These are phyloP conservation scores for Cystofilobasidium bisporidii DNA, from an alignment of 768 basidiomycete genomes.

Conservation along the genomic window DNA sequence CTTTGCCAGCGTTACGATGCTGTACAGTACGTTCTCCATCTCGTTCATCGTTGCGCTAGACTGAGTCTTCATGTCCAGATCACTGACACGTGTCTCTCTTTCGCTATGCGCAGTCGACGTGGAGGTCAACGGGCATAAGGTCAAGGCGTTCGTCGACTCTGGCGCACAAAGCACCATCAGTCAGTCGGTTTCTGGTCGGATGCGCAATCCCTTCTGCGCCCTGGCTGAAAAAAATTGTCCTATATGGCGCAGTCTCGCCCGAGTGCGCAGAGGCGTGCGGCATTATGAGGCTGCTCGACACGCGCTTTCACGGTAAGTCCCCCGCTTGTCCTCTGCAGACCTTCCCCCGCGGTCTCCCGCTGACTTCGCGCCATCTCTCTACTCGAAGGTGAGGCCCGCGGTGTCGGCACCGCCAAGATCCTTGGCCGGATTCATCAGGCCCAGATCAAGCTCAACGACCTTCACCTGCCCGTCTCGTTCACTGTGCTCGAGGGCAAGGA, in stretches of 20 bases:
- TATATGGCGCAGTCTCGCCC: conserved; percentile 89
- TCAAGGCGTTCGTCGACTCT: conserved; percentile 96
- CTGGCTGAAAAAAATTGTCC: too few species aligned
- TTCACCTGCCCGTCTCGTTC: conserved; percentile 79
- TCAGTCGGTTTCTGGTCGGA: conserved; percentile 45
- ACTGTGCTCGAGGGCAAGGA: conserved; percentile 93
- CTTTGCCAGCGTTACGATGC: conserved; percentile 91
- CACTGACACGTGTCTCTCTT: conserved; percentile 10
- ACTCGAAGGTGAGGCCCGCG: conserved; percentile 79
- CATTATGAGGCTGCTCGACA: conserved; percentile 17
- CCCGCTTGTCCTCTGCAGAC: neutral
- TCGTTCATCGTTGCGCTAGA: too few species aligned
- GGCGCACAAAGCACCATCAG: conserved; percentile 96
- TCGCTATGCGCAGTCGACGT: conserved; percentile 59
- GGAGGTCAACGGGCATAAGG: conserved; percentile 79
- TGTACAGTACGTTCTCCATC: conserved; percentile 53
- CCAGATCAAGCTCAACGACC: conserved; percentile 74
- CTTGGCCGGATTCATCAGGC: conserved; percentile 89
- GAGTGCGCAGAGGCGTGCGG: conserved; percentile 85
- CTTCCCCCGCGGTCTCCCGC: neutral
- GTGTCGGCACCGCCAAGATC: conserved; percentile 90
- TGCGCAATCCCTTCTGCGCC: too few species aligned
- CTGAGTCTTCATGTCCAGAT: conserved; percentile 3
- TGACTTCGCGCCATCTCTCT: neutral
- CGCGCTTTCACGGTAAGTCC: neutral